phyloP scores from a whole-genome alignment of 2,329 filamentous ascomycete species.

The Curvularia sp. region DNA sequence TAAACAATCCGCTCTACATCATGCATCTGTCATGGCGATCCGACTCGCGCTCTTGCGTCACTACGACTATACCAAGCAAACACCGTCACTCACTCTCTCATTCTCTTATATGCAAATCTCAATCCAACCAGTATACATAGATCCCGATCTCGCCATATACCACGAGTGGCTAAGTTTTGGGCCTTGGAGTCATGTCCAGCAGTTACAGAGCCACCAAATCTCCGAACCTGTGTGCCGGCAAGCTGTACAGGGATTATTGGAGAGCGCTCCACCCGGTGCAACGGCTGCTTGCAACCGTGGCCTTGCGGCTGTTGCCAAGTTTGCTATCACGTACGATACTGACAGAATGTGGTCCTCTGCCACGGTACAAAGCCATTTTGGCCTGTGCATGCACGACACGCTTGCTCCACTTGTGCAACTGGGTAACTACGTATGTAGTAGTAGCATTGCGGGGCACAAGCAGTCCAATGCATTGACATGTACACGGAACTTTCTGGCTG shows the following conservation, averaged over 20 bases:
- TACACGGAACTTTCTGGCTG: constrained; percentile 1
- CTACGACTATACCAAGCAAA: not conserved
- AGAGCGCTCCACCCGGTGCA: constrained; percentile 5
- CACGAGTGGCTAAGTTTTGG: constrained; percentile 1
- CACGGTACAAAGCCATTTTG: constrained; percentile 3
- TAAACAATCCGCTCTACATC: not conserved
- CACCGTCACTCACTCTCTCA: not conserved
- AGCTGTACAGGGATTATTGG: constrained; percentile 4
- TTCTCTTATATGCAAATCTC: not conserved
- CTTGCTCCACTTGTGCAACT: constrained; percentile 4
- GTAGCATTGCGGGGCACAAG: constrained; percentile 15
- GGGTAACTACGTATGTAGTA: not conserved
- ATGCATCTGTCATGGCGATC: not conserved
- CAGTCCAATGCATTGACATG: constrained; percentile 1
- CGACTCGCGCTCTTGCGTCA: not conserved
- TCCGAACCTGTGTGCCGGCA: constrained; percentile 7
- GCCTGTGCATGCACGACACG: constrained; percentile 9
- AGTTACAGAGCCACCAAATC: constrained; percentile 7
- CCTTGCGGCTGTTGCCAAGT: constrained; percentile 5
- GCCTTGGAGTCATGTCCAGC: constrained; percentile 2
- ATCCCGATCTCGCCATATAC: not conserved
- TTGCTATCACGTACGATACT: constrained; percentile 5
- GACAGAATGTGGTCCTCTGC: constrained; percentile 6
- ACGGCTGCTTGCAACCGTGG: constrained; percentile 14
- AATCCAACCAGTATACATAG: not conserved